Percentiles rank a stretch among this genome's conserved stretches.
These are phyloP conservation scores for Jacaranda mimosifolia DNA, from an alignment of 257 asterid genomes.

Conservation along the genomic window DNA sequence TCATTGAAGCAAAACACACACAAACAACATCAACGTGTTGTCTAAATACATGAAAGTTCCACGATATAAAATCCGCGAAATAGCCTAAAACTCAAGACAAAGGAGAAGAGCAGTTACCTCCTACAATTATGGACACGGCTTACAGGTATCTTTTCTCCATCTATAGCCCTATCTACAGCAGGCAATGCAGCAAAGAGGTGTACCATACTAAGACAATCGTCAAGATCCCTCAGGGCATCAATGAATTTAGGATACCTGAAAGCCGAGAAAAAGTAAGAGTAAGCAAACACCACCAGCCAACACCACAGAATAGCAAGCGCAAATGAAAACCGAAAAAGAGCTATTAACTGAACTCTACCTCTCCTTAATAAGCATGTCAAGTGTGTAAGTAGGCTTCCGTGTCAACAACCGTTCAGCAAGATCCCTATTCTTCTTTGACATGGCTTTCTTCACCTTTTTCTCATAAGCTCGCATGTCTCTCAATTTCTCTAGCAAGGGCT, in stretches of 20 bases:
- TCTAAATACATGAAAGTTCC: background rate
- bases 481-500: slow-evolving; percentile 83
- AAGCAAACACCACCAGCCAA: slow-evolving; percentile 10
- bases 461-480: slow-evolving; percentile 80
- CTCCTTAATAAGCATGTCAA: slow-evolving; percentile 83
- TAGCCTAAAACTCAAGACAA: background rate
- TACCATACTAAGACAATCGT: slow-evolving; percentile 95
- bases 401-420: slow-evolving; percentile 81
- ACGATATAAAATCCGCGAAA: background rate
- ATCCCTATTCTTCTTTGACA: slow-evolving; percentile 82
- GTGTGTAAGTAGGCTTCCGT: slow-evolving; percentile 81
- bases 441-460: slow-evolving; percentile 83
- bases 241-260: slow-evolving; percentile 86
- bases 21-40: slow-evolving; percentile 25
- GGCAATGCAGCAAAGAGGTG: slow-evolving; percentile 99
- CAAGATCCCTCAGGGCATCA: slow-evolving; percentile 95
- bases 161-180: slow-evolving; percentile 77
- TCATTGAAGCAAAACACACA: slow-evolving; percentile 10
- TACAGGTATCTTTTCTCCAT: slow-evolving; percentile 87
- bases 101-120: slow-evolving; percentile 54
- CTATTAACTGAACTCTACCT: slow-evolving; percentile 52
- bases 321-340: background rate
- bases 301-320: background rate
- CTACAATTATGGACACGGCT: slow-evolving; percentile 83
- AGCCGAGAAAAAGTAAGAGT: slow-evolving; percentile 7